These are phyloP conservation scores for Conringia planisiliqua DNA, from an alignment of 345 rosid genomes.

Conservation along the genomic window DNA sequence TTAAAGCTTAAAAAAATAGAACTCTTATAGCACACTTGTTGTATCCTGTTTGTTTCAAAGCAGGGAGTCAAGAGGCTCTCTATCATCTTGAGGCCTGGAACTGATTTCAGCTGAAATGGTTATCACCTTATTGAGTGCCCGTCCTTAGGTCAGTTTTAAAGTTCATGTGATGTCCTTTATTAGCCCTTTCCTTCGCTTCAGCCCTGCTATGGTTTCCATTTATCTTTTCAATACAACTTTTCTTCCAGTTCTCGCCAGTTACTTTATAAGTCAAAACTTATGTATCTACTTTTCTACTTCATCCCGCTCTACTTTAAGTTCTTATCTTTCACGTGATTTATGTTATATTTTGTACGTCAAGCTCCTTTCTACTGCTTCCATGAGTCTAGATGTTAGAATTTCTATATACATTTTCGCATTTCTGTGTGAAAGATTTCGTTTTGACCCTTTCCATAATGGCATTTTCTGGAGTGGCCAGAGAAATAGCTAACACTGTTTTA, in stretches of 20 bases:
- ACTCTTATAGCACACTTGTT: constrained; percentile 78
- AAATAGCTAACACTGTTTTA: background rate
- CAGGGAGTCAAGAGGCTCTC: constrained; percentile 95
- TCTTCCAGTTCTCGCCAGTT: constrained; percentile 37
- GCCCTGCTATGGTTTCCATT: constrained; percentile 47
- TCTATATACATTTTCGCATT: background rate
- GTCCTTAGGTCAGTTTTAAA: constrained; percentile 82
- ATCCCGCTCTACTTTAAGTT: constrained; percentile 1
- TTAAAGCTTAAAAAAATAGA: constrained; percentile 42
- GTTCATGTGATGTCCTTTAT: constrained; percentile 56
- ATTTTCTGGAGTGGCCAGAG: background rate
- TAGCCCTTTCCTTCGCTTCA: constrained; percentile 56
- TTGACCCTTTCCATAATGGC: background rate
- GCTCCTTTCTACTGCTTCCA: background rate
- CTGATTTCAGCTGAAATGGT: constrained; percentile 92
- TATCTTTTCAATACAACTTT: constrained; percentile 38
- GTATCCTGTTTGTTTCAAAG: constrained; percentile 86
- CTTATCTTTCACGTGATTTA: constrained; percentile 3
- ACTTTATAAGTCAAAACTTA: constrained; percentile 2
- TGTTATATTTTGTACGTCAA: background rate
- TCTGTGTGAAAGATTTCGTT: background rate
- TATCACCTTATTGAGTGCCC: constrained; percentile 70
- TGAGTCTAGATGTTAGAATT: background rate
- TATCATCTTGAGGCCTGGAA: constrained; percentile 91
- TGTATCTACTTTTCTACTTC: constrained; percentile 26